Percentiles rank a stretch among this genome's conserved stretches.
phyloP scores from a whole-genome alignment of 1,284 basidiomycete species.

The Apiotrichum montevideense region DNA sequence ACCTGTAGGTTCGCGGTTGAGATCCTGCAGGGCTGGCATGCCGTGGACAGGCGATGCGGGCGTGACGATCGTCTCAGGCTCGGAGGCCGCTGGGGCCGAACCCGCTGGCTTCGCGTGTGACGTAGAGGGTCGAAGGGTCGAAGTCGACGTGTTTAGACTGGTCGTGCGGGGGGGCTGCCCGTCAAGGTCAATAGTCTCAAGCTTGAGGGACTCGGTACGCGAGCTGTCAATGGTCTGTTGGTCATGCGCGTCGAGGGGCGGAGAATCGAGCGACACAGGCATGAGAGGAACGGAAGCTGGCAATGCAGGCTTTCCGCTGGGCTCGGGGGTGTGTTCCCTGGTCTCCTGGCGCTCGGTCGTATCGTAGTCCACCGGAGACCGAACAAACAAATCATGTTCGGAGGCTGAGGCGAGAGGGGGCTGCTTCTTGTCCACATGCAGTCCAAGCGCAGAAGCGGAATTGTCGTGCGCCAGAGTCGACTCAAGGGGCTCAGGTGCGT shows the following conservation, averaged over 20 bases:
- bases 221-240: neutral
- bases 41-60: neutral
- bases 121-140: neutral
- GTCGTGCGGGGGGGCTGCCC: neutral
- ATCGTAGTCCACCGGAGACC: no score
- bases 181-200: neutral
- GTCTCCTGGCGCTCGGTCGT: no score
- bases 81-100: neutral
- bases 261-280: neutral
- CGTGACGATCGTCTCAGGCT: slow-evolving; percentile 2
- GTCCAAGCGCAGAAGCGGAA: neutral
- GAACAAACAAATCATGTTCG: no score
- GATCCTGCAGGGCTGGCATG: no score
- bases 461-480: no score
- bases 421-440: neutral
- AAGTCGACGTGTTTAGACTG: neutral
- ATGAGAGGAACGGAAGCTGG: neutral
- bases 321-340: neutral
- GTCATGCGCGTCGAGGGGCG: neutral
- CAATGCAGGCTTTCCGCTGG: neutral
- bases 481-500: no score
- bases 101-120: neutral
- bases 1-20: no score
- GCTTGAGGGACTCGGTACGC: neutral
- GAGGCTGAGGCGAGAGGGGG: no score